Evolutionary conservation across 2,329 filamentous ascomycete species (phyloP).

Genomic region (Arthroderma sp.): DNA sequence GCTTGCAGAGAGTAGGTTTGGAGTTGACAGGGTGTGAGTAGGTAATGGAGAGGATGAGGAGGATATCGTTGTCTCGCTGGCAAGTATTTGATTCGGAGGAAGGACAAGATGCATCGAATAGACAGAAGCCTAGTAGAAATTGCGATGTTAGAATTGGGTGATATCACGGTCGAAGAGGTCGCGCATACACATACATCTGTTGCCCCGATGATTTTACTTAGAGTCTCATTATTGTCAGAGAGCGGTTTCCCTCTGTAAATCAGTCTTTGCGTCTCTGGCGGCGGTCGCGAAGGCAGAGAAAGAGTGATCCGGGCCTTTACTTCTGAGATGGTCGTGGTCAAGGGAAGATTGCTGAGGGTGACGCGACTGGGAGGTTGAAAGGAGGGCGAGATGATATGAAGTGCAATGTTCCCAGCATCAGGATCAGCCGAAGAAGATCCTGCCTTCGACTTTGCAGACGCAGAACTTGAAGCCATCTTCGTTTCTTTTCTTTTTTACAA

Average conservation of each 20-base stretch:
- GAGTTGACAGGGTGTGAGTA: too few relatives aligned
- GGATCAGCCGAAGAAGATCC: constrained; percentile 1
- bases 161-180: neutral
- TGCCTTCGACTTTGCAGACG: neutral
- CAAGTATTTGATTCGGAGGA: constrained; percentile 18
- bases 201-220: constrained; percentile 39
- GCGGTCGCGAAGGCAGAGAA: constrained; percentile 34
- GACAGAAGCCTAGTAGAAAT: constrained; percentile 2
- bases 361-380: constrained; percentile 24
- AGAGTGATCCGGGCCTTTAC: constrained; percentile 41
- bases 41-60: too few relatives aligned
- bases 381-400: constrained; percentile 31
- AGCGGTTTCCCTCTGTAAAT: constrained; percentile 46
- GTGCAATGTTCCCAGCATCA: neutral
- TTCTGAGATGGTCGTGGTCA: constrained; percentile 35
- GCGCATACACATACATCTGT: constrained; percentile 32
- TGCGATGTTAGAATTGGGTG: neutral
- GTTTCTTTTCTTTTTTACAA: neutral
- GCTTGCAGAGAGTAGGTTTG: too few relatives aligned
- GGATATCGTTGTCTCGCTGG: too few relatives aligned
- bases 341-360: constrained; percentile 24
- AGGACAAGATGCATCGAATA: constrained; percentile 29
- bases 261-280: constrained; percentile 38
- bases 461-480: neutral
- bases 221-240: constrained; percentile 33